Percentiles rank a stretch among this genome's conserved stretches.
phyloP scores from a whole-genome alignment of 352 stramenopile genomes.

The Globisporangium takayamanum region DNA sequence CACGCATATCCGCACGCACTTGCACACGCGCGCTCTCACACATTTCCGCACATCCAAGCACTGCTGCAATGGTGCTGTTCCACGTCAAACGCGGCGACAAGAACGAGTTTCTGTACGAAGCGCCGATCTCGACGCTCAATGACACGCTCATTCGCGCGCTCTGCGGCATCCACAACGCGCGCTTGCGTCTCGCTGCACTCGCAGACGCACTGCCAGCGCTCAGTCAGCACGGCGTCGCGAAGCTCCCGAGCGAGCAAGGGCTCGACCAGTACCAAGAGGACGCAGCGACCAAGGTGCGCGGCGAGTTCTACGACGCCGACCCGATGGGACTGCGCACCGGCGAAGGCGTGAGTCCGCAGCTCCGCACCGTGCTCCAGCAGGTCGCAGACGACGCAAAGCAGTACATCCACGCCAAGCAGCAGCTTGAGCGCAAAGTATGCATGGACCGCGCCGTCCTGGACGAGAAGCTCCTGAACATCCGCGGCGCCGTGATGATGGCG shows the following conservation, averaged over 20 bases:
- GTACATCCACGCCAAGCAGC: constrained; percentile 59
- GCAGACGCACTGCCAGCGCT: constrained; percentile 74
- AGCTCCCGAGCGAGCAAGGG: constrained; percentile 75
- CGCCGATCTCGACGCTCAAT: constrained; percentile 62
- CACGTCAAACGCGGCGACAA: constrained; percentile 85
- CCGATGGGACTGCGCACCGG: constrained; percentile 82
- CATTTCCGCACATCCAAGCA: not conserved
- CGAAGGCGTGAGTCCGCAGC: constrained; percentile 80
- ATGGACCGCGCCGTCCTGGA: constrained; percentile 58
- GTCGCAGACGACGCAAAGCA: constrained; percentile 74
- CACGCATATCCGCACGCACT: not conserved
- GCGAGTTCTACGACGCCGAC: constrained; percentile 81
- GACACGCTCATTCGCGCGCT: constrained; percentile 83
- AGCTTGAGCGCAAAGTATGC: constrained; percentile 58
- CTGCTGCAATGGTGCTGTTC: constrained; percentile 76
- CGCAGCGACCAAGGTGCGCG: constrained; percentile 40
- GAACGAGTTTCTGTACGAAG: constrained; percentile 91
- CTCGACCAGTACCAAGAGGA: constrained; percentile 83
- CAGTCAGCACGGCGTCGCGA: constrained; percentile 79
- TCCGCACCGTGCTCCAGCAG: constrained; percentile 66
- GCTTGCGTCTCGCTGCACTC: constrained; percentile 65
- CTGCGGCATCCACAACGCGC: constrained; percentile 77
- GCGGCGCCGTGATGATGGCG: constrained; percentile 89
- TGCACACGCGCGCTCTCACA: not conserved
- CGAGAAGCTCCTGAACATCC: constrained; percentile 92